Evolutionary conservation across 306 rosid species (phyloP).

Genomic region (Trifolium repens): DNA sequence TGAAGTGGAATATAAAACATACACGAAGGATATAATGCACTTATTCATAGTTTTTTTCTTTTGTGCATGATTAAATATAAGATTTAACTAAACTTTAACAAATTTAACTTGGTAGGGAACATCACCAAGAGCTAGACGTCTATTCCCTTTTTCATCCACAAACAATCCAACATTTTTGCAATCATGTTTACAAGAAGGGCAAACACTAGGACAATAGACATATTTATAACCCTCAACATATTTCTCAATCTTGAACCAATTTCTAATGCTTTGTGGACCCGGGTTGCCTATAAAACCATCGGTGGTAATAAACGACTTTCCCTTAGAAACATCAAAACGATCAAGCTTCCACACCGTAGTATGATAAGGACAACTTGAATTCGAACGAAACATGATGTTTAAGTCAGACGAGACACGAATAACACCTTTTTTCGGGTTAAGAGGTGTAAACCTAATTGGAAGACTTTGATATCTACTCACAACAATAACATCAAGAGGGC

Average conservation of each 20-base stretch:
- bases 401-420: conserved; percentile 48
- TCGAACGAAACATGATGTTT: conserved; percentile 49
- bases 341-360: conserved; percentile 58
- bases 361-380: conserved; percentile 22
- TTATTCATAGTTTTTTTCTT: background rate
- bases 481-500: conserved; percentile 52
- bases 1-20: too few relatives aligned
- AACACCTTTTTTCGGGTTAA: conserved; percentile 41
- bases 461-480: conserved; percentile 40
- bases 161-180: conserved; percentile 33
- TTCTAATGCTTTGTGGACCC: conserved; percentile 33
- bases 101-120: conserved; percentile 33
- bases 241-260: conserved; percentile 54
- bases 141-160: conserved; percentile 25
- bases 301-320: conserved; percentile 40
- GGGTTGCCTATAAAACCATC: conserved; percentile 53
- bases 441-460: conserved; percentile 41
- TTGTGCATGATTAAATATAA: background rate
- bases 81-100: background rate
- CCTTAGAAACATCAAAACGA: background rate
- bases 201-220: conserved; percentile 11
- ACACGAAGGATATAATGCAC: background rate
- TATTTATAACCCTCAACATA: conserved; percentile 35
- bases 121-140: conserved; percentile 35
- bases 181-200: conserved; percentile 8